Conservation (phyloP, 2,329 filamentous ascomycete genomes). For the Byssoonygena ceratinophila region DNA sequence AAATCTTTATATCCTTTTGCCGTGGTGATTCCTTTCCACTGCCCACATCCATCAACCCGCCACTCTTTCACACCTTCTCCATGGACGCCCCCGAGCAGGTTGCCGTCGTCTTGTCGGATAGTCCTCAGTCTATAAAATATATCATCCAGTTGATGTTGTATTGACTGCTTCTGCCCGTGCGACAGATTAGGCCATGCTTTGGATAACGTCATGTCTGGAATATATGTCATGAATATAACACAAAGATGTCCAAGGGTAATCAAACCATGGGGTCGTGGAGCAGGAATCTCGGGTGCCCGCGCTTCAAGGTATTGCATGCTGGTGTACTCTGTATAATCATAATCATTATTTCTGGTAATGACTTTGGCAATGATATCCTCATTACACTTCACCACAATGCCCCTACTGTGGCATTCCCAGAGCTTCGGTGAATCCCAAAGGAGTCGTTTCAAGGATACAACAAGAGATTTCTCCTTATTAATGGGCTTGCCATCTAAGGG, state of each 20-base stretch:
- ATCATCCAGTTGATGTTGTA: conserved; percentile 15
- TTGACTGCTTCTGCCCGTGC: conserved; percentile 17
- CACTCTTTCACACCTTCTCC: conserved; percentile 23
- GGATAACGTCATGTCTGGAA: conserved; percentile 19
- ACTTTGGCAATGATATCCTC: conserved; percentile 19
- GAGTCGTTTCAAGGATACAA: conserved; percentile 17
- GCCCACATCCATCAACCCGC: conserved; percentile 17
- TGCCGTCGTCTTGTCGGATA: conserved; percentile 14
- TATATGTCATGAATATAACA: conserved; percentile 25
- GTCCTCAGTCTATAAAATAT: conserved; percentile 19
- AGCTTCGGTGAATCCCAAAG: conserved; percentile 21
- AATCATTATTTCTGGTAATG: background rate
- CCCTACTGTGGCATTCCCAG: conserved; percentile 19
- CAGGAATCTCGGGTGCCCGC: conserved; percentile 21
- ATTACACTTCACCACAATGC: conserved; percentile 20
- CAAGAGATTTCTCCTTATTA: conserved; percentile 13
- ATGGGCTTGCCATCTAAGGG: background rate
- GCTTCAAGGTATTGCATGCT: conserved; percentile 15
- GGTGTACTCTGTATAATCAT: background rate
- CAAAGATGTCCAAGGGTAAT: conserved; percentile 19
- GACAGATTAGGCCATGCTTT: conserved; percentile 20
- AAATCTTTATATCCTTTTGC: background rate
- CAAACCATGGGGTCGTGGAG: conserved; percentile 23
- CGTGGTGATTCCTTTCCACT: conserved; percentile 15
- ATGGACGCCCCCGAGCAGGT: conserved; percentile 20